Evolutionary conservation across 768 basidiomycete species (phyloP).

Genomic region (Russula abietina): DNA sequence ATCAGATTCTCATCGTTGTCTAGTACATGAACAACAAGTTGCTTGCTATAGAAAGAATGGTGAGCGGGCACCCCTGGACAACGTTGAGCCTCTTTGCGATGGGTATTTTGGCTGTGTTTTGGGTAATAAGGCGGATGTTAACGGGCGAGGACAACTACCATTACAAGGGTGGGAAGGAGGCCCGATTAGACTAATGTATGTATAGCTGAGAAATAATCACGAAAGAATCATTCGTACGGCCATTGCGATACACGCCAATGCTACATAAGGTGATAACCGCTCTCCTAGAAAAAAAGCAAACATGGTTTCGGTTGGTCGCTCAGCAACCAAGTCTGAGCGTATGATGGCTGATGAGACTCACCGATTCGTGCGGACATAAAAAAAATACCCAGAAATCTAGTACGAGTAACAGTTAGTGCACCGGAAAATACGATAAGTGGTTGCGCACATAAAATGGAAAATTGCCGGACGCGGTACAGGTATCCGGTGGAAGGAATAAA

Average conservation of each 20-base stretch:
- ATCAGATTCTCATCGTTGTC: neutral
- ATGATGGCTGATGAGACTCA: constrained; percentile 33
- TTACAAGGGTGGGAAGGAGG: constrained; percentile 14
- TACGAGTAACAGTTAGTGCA: neutral
- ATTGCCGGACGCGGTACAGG: neutral
- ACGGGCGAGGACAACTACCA: constrained; percentile 19
- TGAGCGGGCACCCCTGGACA: constrained; percentile 29
- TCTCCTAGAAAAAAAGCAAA: constrained; percentile 52
- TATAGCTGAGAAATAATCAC: constrained; percentile 26
- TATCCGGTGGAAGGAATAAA: neutral
- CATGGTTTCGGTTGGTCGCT: neutral
- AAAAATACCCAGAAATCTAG: constrained; percentile 83
- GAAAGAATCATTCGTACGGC: constrained; percentile 62
- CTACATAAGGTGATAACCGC: constrained; percentile 92
- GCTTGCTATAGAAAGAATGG: constrained; percentile 27
- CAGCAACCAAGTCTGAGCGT: neutral
- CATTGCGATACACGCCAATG: constrained; percentile 90
- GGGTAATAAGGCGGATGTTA: constrained; percentile 27
- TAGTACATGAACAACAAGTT: constrained; percentile 33
- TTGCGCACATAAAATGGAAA: neutral
- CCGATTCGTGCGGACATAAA: constrained; percentile 97
- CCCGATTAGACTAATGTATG: constrained; percentile 16
- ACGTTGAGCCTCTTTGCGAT: constrained; percentile 26
- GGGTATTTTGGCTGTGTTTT: constrained; percentile 23
- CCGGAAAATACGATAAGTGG: neutral